Conservation (phyloP, 768 basidiomycete genomes). For the Trametes cubensis region DNA sequence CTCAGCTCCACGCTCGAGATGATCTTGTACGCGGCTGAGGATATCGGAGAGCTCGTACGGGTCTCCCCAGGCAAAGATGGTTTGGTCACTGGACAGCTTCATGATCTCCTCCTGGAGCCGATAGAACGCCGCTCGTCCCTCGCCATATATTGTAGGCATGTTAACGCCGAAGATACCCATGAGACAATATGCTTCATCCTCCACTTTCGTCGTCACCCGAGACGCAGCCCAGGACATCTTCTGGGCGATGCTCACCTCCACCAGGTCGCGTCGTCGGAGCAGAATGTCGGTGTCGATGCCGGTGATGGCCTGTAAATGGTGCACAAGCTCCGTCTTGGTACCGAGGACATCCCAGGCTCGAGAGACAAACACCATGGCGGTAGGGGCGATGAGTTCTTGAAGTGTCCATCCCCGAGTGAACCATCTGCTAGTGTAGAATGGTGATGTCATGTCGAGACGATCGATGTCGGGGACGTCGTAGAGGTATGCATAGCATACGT, state of each 20-base stretch:
- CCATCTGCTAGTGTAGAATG: slow-evolving; percentile 11
- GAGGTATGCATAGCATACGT: slow-evolving; percentile 12
- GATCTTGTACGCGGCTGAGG: no score
- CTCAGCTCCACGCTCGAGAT: no score
- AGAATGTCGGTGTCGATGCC: slow-evolving; percentile 7
- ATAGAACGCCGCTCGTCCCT: slow-evolving; percentile 13
- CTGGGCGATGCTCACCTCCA: slow-evolving; percentile 9
- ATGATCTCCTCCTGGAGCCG: slow-evolving; percentile 17
- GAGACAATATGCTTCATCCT: slow-evolving; percentile 16
- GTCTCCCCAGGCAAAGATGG: slow-evolving; percentile 9
- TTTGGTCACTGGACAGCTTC: not conserved
- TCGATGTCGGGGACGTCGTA: slow-evolving; percentile 7
- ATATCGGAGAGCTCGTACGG: not conserved
- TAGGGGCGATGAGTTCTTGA: slow-evolving; percentile 12
- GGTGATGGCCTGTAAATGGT: slow-evolving; percentile 3
- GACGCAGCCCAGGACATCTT: slow-evolving; percentile 16
- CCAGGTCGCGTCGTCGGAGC: not conserved
- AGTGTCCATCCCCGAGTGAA: slow-evolving; percentile 15
- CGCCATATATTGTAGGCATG: slow-evolving; percentile 10
- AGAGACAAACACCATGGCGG: slow-evolving; percentile 4
- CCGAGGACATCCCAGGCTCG: slow-evolving; percentile 4
- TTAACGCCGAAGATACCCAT: slow-evolving; percentile 17
- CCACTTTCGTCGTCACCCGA: slow-evolving; percentile 15
- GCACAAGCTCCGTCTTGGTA: slow-evolving; percentile 9
- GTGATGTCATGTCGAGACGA: not conserved